These are phyloP conservation scores for Beauveria pseudobassiana DNA, from an alignment of 2,329 filamentous ascomycete species.

Conservation along the genomic window DNA sequence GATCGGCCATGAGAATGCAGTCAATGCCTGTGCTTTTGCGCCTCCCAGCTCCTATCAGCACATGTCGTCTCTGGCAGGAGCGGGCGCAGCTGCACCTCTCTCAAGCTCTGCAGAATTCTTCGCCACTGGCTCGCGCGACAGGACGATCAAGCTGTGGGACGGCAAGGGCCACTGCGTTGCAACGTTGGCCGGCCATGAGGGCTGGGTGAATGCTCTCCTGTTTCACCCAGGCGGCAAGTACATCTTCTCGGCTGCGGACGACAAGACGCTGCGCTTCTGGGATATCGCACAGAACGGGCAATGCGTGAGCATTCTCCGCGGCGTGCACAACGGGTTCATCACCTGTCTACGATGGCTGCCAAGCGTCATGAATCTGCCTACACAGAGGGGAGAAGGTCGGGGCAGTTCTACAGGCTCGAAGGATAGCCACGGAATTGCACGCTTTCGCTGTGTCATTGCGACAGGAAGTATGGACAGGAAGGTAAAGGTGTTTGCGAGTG, in stretches of 20 bases:
- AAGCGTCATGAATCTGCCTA: constrained; percentile 25
- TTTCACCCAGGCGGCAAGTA: constrained; percentile 94
- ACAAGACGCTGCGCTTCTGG: constrained; percentile 91
- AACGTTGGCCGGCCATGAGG: constrained; percentile 81
- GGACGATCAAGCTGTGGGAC: constrained; percentile 85
- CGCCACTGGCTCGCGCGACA: constrained; percentile 83
- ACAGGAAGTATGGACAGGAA: constrained; percentile 77
- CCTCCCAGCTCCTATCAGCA: constrained; percentile 69
- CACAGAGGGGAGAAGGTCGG: constrained; percentile 21
- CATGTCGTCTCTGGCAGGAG: constrained; percentile 66
- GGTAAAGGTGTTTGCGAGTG: constrained; percentile 46
- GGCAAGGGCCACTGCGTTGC: constrained; percentile 76
- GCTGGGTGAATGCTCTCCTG: constrained; percentile 79
- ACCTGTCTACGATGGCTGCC: constrained; percentile 85
- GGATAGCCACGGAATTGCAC: constrained; percentile 38
- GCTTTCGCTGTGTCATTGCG: constrained; percentile 74
- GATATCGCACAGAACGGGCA: constrained; percentile 84
- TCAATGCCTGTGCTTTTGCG: constrained; percentile 82
- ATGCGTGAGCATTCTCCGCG: constrained; percentile 72
- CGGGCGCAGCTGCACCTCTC: constrained; percentile 71
- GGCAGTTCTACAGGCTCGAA: constrained; percentile 35
- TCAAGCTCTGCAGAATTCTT: constrained; percentile 77
- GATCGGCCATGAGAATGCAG: constrained; percentile 76
- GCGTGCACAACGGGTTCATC: constrained; percentile 77
- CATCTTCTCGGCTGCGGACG: constrained; percentile 75